A percentile compares a stretch with the other conserved stretches of the same genome.
phyloP scores from a whole-genome alignment of 768 basidiomycete genomes.

The Hirschioporus abietinus region DNA sequence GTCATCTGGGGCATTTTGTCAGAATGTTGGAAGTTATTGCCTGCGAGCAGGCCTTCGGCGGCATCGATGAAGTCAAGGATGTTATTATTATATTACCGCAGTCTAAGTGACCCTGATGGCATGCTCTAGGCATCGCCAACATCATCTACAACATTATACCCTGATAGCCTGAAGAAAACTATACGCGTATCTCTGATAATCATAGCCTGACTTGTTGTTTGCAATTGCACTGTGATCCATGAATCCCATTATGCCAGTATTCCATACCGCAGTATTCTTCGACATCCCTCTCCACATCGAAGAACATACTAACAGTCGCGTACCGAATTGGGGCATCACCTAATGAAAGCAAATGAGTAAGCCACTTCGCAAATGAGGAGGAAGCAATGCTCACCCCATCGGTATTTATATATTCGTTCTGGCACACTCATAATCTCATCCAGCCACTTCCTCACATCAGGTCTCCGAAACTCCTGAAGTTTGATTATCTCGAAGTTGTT shows the following conservation, averaged over 20 bases:
- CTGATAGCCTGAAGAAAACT: too few species aligned
- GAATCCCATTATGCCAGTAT: slow-evolving; percentile 1
- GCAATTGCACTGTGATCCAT: not conserved
- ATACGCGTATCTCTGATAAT: not conserved
- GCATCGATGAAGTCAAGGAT: not conserved
- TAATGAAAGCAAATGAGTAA: not conserved
- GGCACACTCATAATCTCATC: slow-evolving; percentile 15
- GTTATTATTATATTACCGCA: not conserved
- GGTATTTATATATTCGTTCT: slow-evolving; percentile 16
- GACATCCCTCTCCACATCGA: slow-evolving; percentile 19
- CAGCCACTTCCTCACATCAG: slow-evolving; percentile 14
- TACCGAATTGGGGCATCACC: slow-evolving; percentile 16
- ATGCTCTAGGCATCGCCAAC: not conserved
- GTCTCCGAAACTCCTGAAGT: slow-evolving; percentile 11
- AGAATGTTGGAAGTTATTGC: slow-evolving; percentile 33
- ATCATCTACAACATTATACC: not conserved
- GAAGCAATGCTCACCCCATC: slow-evolving; percentile 15
- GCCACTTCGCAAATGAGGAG: not conserved
- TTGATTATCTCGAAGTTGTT: slow-evolving; percentile 18
- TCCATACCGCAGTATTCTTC: not conserved
- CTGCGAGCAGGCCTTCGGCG: slow-evolving; percentile 26
- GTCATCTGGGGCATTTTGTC: slow-evolving; percentile 36
- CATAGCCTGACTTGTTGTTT: not conserved
- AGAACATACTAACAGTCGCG: slow-evolving; percentile 17
- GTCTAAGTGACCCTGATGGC: not conserved